Base-by-base conservation (phyloP, 148 eudicot species). In the Diospyros lotus region DNA sequence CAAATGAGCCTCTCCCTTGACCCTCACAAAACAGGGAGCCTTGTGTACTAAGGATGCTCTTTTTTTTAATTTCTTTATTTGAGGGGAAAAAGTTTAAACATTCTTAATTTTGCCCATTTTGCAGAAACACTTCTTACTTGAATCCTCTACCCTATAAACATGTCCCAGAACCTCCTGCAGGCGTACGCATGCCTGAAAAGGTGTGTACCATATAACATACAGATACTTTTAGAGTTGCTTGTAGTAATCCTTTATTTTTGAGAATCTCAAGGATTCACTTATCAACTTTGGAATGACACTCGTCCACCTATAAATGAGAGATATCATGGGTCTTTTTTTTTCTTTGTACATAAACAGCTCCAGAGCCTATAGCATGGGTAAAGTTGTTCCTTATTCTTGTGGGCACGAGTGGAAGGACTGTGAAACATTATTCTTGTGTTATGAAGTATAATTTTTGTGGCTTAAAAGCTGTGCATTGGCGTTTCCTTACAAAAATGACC, bases 61-160 rank as follows among this genome's bases (percentile, higher is more conserved):
- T 39, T 58, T 51, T 75, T 71, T 42, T 56, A n/a, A 18, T 28
- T 9, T 1, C 17, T 9, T 28, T 60, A 48, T 60, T 18, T 18
- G 5, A 17, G 4, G 41, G 15, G 64, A 1, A 2, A 55, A 55
- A 40, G n/a, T 55, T 54, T 41, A 55, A 53, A 13, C 58, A 70
- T 11, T 56, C 17, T 50, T 70, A 41, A 3, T 41, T 53, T 18
- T 58, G 9, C 72, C 39, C 78, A 15, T 75, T 86, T 69, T 79
- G 90, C 94, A 96, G 99, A 81, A 96, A 89, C 67, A 64, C 87
- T 62, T 79, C 98, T 3, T 93, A 81, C 79, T 76, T 91, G 74
- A 93, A 88, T 84, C 99, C 99, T 76, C 68, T 78, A 52, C 80
- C 75, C 66, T 95, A 88, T 84, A 80, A 80, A 71, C 99, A 93